These are phyloP conservation scores for Danielia reshetovae DNA, from an alignment of 805 yeast species.

Conservation along the genomic window DNA sequence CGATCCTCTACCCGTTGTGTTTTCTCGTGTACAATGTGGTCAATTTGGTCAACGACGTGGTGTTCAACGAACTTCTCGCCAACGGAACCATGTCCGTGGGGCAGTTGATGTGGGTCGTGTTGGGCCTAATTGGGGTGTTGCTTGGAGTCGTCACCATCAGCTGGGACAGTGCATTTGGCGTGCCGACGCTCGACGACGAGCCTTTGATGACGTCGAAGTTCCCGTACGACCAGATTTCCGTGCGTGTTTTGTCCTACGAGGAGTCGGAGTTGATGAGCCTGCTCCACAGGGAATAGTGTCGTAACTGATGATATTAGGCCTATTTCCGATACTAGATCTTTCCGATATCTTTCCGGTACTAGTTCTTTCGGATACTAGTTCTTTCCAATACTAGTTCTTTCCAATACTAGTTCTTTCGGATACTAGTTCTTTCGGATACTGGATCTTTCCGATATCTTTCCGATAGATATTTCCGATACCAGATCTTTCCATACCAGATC, in stretches of 20 bases:
- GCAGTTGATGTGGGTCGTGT: constrained; percentile 45
- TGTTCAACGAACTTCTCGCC: constrained; percentile 61
- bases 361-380: no score
- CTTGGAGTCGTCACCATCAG: constrained; percentile 70
- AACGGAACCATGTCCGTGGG: constrained; percentile 35
- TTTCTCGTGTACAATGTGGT: constrained; percentile 77
- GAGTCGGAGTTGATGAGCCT: constrained; percentile 12
- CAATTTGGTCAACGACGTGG: constrained; percentile 45
- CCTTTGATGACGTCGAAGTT: constrained; percentile 13
- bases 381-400: no score
- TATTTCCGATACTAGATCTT: no score
- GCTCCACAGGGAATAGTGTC: constrained; percentile 1
- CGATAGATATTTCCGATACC: no score
- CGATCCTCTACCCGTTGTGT: constrained; percentile 77
- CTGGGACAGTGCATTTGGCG: constrained; percentile 39
- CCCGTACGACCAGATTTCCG: constrained; percentile 13
- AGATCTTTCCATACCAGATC: no score
- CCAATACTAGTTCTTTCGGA: no score
- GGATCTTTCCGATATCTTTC: no score
- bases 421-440: no score
- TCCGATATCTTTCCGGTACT: no score
- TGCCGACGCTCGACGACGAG: constrained; percentile 3
- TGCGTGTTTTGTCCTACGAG: constrained; percentile 12
- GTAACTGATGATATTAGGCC: no score
- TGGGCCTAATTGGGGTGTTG: constrained; percentile 49